Conservation (phyloP, 306 rosid genomes). For the Mimosa pudica region DNA sequence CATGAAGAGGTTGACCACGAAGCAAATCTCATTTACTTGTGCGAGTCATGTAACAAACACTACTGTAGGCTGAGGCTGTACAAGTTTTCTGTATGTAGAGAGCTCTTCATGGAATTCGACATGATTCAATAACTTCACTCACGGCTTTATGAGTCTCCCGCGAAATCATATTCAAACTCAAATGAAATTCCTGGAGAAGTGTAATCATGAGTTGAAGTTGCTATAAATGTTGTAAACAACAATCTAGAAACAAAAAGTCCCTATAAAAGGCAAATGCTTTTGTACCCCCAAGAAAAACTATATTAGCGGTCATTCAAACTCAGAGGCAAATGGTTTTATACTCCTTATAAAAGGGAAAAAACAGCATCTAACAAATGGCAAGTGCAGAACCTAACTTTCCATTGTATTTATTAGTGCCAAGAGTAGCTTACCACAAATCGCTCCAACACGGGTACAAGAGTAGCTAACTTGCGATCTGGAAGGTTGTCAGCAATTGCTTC, state of each 20-base stretch:
- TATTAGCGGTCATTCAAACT: neutral
- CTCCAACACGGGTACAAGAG: constrained; percentile 92
- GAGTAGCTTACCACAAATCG: constrained; percentile 85
- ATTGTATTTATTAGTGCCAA: neutral
- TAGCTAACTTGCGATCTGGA: constrained; percentile 62
- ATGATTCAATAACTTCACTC: constrained; percentile 92
- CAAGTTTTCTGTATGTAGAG: constrained; percentile 44
- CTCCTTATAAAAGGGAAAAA: neutral
- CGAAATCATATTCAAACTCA: constrained; percentile 91
- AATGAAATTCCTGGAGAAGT: constrained; percentile 83
- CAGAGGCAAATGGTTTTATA: too few relatives aligned
- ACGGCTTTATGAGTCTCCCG: constrained; percentile 95
- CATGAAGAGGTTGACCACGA: constrained; percentile 42
- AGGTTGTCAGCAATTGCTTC: constrained; percentile 51
- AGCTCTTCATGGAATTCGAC: constrained; percentile 63
- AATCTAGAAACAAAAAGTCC: neutral
- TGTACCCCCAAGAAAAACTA: neutral
- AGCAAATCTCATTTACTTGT: constrained; percentile 27
- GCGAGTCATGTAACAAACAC: constrained; percentile 36
- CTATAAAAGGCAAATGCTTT: neutral
- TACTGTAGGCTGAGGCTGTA: constrained; percentile 59
- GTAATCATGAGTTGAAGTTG: neutral
- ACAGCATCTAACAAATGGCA: neutral
- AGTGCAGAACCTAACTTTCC: constrained; percentile 26
- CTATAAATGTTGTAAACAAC: neutral